Evolutionary conservation across 1,139 yeast genomes (phyloP).

Genomic region (Lodderomyces pseudojiufengensis): DNA sequence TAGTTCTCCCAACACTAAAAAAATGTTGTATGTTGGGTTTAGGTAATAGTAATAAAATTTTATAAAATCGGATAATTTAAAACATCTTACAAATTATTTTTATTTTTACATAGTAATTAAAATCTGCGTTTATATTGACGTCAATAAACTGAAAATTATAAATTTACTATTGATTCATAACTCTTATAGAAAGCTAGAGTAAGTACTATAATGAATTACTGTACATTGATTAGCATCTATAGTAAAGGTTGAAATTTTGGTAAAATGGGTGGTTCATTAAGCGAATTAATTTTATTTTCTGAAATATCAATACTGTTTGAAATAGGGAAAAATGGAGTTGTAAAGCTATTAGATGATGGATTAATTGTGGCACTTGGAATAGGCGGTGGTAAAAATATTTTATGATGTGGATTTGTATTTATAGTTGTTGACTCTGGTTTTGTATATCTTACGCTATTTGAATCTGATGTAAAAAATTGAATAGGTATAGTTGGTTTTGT

Average conservation of each 20-base stretch:
- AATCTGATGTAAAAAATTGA: constrained; percentile 1
- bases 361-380: constrained; percentile 15
- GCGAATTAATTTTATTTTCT: neutral
- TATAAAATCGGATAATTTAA: no score
- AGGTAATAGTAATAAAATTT: no score
- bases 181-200: no score
- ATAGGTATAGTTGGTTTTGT: constrained; percentile 35
- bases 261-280: constrained; percentile 23
- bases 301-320: neutral
- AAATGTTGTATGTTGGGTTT: constrained; percentile 2
- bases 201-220: no score
- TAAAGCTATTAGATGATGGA: constrained; percentile 23
- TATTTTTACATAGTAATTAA: no score
- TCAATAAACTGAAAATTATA: constrained; percentile 5
- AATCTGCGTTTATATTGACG: constrained; percentile 9
- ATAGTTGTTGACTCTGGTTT: constrained; percentile 12
- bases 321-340: constrained; percentile 19
- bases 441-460: constrained; percentile 20
- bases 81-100: no score
- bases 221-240: no score
- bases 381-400: constrained; percentile 33
- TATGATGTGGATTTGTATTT: neutral
- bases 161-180: no score
- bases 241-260: constrained; percentile 40
- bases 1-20: neutral